phyloP scores from a whole-genome alignment of 176 grass and related monocot genomes.

The maize (Zea mays) region Zm-B73-REFERENCE-NAM-5.0 NC_050103.1:73027501-73028000 shows the following conservation, averaged over 20 bases:
- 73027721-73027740: neutral
- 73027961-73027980: conserved; percentile 80
- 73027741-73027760: neutral
- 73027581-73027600: no score
- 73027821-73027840: conserved; percentile 73
- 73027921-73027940: neutral
- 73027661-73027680: conserved; percentile 82
- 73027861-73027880: conserved; percentile 83
- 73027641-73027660: conserved; percentile 92
- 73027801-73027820: conserved; percentile 82
- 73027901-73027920: neutral
- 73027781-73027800: neutral
- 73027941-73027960: conserved; percentile 1
- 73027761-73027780: neutral
- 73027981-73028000: conserved; percentile 73
- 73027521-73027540: no score
- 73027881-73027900: neutral
- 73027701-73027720: conserved; percentile 48
- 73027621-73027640: conserved; percentile 46
- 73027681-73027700: conserved; percentile 76
- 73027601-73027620: no score
- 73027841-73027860: conserved; percentile 94
- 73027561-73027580: no score
- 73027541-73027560: no score
- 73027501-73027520: no score